Percentiles rank a stretch among this genome's conserved stretches.
Conservation (phyloP, 306 rosid species). For the Pyrus bretschneideri region DNA sequence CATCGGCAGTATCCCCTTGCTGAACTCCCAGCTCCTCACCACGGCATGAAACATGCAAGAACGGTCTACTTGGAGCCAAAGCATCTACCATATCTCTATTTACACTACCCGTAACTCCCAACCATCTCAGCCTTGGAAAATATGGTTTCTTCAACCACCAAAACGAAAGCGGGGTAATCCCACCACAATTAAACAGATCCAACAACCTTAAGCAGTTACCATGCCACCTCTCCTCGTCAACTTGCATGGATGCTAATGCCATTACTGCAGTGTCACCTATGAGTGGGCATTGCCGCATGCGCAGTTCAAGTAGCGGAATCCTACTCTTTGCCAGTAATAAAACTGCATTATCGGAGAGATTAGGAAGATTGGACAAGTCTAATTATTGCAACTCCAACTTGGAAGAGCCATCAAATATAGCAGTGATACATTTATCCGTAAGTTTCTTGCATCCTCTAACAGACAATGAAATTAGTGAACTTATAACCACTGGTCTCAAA, state of each 20-base stretch:
- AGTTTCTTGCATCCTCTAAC: constrained; percentile 89
- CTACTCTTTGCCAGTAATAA: constrained; percentile 53
- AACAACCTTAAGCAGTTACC: constrained; percentile 65
- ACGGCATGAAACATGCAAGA: constrained; percentile 70
- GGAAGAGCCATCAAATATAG: constrained; percentile 60
- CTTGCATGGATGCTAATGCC: constrained; percentile 90
- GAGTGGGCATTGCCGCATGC: constrained; percentile 80
- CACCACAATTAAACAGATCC: constrained; percentile 86
- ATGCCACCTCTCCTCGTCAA: constrained; percentile 58
- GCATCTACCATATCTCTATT: constrained; percentile 85
- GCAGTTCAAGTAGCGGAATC: constrained; percentile 57
- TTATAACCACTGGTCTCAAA: constrained; percentile 49
- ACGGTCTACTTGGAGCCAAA: constrained; percentile 66
- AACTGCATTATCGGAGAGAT: constrained; percentile 72
- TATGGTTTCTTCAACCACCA: constrained; percentile 88
- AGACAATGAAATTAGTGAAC: constrained; percentile 59
- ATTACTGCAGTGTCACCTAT: constrained; percentile 75
- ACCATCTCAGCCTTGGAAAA: constrained; percentile 87
- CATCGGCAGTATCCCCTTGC: constrained; percentile 52
- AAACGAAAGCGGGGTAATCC: constrained; percentile 70
- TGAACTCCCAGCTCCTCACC: constrained; percentile 84
- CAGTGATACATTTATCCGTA: constrained; percentile 74
- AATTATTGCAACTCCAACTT: constrained; percentile 53
- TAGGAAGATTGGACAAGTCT: constrained; percentile 83
- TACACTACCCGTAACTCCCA: constrained; percentile 81